Percentiles rank a stretch among this genome's conserved stretches.
These are phyloP conservation scores for Termitomyces sp. DNA, from an alignment of 768 basidiomycete species.

Conservation along the genomic window DNA sequence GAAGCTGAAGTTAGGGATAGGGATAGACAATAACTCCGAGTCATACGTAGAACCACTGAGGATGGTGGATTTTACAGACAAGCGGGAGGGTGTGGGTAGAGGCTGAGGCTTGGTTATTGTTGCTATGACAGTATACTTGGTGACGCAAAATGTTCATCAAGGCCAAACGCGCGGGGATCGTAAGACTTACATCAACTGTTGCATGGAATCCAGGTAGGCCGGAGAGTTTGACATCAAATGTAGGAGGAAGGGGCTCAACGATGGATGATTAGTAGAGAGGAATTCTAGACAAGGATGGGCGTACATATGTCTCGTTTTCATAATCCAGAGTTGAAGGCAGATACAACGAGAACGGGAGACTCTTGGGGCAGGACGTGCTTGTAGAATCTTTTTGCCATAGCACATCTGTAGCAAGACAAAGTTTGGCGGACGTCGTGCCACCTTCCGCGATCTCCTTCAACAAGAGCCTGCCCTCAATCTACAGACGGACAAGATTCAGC, in stretches of 20 bases:
- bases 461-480: constrained; percentile 59
- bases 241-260: constrained; percentile 62
- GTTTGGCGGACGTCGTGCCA: constrained; percentile 45
- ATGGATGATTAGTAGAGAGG: not conserved
- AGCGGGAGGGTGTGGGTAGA: constrained; percentile 27
- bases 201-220: constrained; percentile 73
- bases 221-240: constrained; percentile 58
- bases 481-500: not conserved
- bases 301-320: constrained; percentile 54
- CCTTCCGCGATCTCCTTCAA: constrained; percentile 63
- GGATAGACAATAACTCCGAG: not conserved
- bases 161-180: not conserved
- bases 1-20: constrained; percentile 5
- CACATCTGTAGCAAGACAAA: constrained; percentile 45
- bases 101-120: constrained; percentile 39
- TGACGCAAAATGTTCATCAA: not conserved
- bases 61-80: constrained; percentile 42
- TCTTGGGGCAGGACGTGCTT: constrained; percentile 42
- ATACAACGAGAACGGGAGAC: constrained; percentile 45
- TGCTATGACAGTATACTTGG: constrained; percentile 52
- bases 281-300: not conserved
- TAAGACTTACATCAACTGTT: constrained; percentile 39
- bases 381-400: constrained; percentile 53
- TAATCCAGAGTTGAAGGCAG: constrained; percentile 56
- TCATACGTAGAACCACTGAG: constrained; percentile 53